Conservation (phyloP, 2,329 filamentous ascomycete species). For the Alternaria arbusti region DNA sequence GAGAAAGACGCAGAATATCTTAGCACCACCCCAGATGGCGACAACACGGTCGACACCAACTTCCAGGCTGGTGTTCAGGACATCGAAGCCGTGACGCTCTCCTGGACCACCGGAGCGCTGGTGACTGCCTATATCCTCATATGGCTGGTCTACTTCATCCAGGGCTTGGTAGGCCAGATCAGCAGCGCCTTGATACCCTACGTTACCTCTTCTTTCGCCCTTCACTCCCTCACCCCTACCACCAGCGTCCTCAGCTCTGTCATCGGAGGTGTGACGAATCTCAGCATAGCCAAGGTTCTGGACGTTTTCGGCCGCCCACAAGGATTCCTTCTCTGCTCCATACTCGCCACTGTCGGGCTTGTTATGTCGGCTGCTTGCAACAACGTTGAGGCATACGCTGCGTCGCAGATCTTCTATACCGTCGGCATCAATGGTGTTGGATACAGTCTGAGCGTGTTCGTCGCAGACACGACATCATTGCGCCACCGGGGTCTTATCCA, state of each 20-base stretch:
- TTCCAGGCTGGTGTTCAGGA: slow-evolving; percentile 6
- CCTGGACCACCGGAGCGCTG: slow-evolving; percentile 4
- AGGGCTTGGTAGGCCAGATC: slow-evolving; percentile 51
- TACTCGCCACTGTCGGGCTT: slow-evolving; percentile 43
- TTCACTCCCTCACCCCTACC: slow-evolving; percentile 41
- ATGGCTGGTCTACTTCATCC: slow-evolving; percentile 45
- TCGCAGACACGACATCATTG: slow-evolving; percentile 69
- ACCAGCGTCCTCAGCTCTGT: slow-evolving; percentile 41
- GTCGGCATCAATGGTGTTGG: slow-evolving; percentile 3
- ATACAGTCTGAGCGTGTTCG: slow-evolving; percentile 55
- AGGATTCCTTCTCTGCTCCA: slow-evolving; percentile 39
- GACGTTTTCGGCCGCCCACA: slow-evolving; percentile 48
- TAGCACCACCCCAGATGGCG: neutral
- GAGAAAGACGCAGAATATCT: neutral
- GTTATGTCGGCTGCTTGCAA: slow-evolving; percentile 71
- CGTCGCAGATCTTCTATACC: slow-evolving; percentile 67
- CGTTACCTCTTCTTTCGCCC: slow-evolving; percentile 45
- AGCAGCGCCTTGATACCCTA: slow-evolving; percentile 45
- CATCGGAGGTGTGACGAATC: slow-evolving; percentile 42
- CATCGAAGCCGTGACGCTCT: slow-evolving; percentile 3
- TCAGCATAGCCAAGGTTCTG: slow-evolving; percentile 47
- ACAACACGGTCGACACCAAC: neutral
- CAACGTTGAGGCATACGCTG: slow-evolving; percentile 65
- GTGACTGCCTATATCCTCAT: slow-evolving; percentile 9
- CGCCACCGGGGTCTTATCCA: slow-evolving; percentile 68